Percentiles rank a stretch among this genome's conserved stretches.
Conservation (phyloP, 228 moss, liverwort and hornwort genomes). For the Sphagnum fallax region DNA sequence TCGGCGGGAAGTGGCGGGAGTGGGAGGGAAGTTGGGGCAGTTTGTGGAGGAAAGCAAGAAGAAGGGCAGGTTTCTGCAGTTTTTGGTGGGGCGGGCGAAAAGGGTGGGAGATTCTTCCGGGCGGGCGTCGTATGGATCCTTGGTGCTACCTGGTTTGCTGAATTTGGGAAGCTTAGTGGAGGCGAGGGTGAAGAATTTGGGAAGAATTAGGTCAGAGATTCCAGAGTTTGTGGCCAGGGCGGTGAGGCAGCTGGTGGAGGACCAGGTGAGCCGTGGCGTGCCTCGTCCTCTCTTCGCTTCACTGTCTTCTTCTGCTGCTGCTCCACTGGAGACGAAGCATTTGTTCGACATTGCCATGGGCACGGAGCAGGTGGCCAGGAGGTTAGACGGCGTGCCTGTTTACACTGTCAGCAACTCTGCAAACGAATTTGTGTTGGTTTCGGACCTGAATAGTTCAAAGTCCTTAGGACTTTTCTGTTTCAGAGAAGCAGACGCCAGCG, state of each 20-base stretch:
- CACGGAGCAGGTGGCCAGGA: conserved; percentile 70
- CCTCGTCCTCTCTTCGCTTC: conserved; percentile 56
- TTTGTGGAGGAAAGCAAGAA: conserved; percentile 20
- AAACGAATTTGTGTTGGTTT: conserved; percentile 90
- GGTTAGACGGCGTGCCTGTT: conserved; percentile 89
- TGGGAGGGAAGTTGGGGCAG: conserved; percentile 17
- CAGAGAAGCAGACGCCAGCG: conserved; percentile 77
- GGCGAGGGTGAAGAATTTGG: conserved; percentile 7
- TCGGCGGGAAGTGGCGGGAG: conserved; percentile 17
- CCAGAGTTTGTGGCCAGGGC: conserved; percentile 23
- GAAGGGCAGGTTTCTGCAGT: not conserved
- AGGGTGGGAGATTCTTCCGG: not conserved
- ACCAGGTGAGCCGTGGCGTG: conserved; percentile 7
- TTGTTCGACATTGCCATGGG: conserved; percentile 92
- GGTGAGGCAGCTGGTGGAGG: conserved; percentile 3
- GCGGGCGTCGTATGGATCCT: not conserved
- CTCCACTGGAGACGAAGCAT: conserved; percentile 40
- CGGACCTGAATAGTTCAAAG: conserved; percentile 81
- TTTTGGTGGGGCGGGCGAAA: not conserved
- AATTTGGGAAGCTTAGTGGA: conserved; percentile 11
- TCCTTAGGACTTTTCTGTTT: conserved; percentile 95
- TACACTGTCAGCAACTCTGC: conserved; percentile 99
- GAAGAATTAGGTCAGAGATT: conserved; percentile 10
- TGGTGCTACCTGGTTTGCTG: conserved; percentile 10
- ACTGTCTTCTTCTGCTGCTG: conserved; percentile 34